These are phyloP conservation scores for Calonectria honghensis DNA, from an alignment of 2,329 filamentous ascomycete genomes.

Conservation along the genomic window DNA sequence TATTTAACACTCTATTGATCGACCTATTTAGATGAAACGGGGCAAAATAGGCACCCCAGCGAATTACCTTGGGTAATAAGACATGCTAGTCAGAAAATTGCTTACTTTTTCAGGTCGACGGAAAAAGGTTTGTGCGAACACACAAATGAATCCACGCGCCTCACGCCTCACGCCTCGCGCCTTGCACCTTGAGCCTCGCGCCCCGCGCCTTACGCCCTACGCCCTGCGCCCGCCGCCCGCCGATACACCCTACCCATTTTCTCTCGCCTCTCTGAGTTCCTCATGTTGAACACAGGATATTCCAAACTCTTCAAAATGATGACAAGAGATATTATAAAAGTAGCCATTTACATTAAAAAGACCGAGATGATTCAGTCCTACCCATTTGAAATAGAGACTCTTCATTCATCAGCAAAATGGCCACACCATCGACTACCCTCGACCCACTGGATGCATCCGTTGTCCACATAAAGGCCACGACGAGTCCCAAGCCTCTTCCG, in stretches of 20 bases:
- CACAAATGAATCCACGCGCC: no score
- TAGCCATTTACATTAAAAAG: background rate
- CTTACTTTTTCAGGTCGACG: no score
- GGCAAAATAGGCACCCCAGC: no score
- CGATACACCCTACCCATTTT: no score
- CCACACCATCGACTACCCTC: background rate
- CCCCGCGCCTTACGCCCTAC: background rate
- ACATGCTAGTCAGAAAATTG: no score
- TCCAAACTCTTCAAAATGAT: background rate
- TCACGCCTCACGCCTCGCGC: background rate
- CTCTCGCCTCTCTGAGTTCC: no score
- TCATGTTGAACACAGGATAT: background rate
- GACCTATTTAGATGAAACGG: no score
- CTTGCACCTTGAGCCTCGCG: no score
- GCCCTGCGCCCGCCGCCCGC: background rate
- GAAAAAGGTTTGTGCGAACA: no score
- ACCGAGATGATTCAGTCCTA: background rate
- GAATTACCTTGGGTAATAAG: no score
- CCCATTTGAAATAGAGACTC: background rate
- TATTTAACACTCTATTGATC: no score
- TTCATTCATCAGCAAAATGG: background rate
- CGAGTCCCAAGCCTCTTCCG: constrained; percentile 21
- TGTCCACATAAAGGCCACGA: background rate
- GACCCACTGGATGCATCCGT: constrained; percentile 28
- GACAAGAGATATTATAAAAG: background rate